phyloP scores from a whole-genome alignment of 768 basidiomycete species.

The Pleurotus salmoneostramineus region DNA sequence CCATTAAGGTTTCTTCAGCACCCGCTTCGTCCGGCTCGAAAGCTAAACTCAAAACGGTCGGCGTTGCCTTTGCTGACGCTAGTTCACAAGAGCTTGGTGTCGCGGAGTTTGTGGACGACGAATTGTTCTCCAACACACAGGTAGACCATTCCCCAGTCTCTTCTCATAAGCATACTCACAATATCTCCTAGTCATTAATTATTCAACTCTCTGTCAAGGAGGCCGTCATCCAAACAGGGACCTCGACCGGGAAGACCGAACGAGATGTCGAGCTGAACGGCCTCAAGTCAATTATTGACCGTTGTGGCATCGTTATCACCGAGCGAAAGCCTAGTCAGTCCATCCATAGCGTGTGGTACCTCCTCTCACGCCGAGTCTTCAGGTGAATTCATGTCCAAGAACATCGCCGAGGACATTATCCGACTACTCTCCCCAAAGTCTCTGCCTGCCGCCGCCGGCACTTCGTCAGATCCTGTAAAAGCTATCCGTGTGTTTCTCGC shows the following conservation, averaged over 20 bases:
- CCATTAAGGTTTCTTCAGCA: constrained; percentile 70
- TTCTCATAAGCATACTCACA: neutral
- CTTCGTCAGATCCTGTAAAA: constrained; percentile 46
- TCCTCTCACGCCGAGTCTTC: neutral
- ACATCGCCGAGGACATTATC: constrained; percentile 75
- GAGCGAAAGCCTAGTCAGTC: constrained; percentile 73
- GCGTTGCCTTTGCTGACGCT: constrained; percentile 90
- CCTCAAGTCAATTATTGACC: constrained; percentile 79
- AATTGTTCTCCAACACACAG: constrained; percentile 93
- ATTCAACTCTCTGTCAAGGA: constrained; percentile 99
- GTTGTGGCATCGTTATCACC: constrained; percentile 88
- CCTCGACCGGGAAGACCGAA: constrained; percentile 65
- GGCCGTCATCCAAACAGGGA: constrained; percentile 79
- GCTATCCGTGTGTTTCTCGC: constrained; percentile 47
- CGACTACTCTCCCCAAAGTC: constrained; percentile 55
- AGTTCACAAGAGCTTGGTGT: constrained; percentile 83
- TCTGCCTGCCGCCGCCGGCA: constrained; percentile 27
- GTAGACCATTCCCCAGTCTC: constrained; percentile 32
- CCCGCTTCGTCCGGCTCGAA: constrained; percentile 39
- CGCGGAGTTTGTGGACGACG: constrained; percentile 90
- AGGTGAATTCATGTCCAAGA: constrained; percentile 86
- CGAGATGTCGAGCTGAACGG: constrained; percentile 88
- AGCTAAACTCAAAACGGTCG: constrained; percentile 69
- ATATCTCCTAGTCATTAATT: constrained; percentile 65
- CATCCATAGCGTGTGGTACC: neutral